These are phyloP conservation scores for Agaricus sinodeliciosus DNA, from an alignment of 768 basidiomycete genomes.

Conservation along the genomic window DNA sequence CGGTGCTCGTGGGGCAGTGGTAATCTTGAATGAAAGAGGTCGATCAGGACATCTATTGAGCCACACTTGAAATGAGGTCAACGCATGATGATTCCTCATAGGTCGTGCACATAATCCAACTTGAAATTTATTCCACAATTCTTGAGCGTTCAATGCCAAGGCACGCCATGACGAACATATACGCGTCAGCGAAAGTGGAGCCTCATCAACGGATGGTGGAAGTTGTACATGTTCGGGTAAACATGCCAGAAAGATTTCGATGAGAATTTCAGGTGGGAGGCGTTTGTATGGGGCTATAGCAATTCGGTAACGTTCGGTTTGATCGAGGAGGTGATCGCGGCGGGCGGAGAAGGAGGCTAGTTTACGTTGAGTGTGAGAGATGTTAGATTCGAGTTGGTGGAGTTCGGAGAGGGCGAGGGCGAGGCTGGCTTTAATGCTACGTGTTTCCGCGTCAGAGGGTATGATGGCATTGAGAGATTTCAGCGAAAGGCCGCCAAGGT, in stretches of 20 bases:
- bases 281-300: slow-evolving; percentile 17
- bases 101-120: neutral
- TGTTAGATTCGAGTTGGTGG: slow-evolving; percentile 8
- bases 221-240: slow-evolving; percentile 8
- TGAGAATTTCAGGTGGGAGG: slow-evolving; percentile 14
- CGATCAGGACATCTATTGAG: slow-evolving; percentile 12
- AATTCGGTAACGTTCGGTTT: slow-evolving; percentile 13
- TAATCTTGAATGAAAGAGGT: slow-evolving; percentile 3
- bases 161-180: slow-evolving; percentile 17
- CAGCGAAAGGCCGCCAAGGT: slow-evolving; percentile 1
- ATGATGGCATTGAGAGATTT: slow-evolving; percentile 4
- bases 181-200: slow-evolving; percentile 16
- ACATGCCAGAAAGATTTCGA: slow-evolving; percentile 14
- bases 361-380: slow-evolving; percentile 3
- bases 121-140: slow-evolving; percentile 15
- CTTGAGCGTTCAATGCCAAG: slow-evolving; percentile 14
- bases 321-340: neutral
- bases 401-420: slow-evolving; percentile 3
- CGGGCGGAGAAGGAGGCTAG: slow-evolving; percentile 4
- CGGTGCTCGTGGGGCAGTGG: slow-evolving; percentile 4
- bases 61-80: slow-evolving; percentile 3
- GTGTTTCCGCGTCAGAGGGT: slow-evolving; percentile 3
- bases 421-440: slow-evolving; percentile 4
- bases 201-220: slow-evolving; percentile 10
- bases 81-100: slow-evolving; percentile 7